Evolutionary conservation across 164 flowering plant genomes (phyloP).

Genomic region (Houttuynia cordata): DNA sequence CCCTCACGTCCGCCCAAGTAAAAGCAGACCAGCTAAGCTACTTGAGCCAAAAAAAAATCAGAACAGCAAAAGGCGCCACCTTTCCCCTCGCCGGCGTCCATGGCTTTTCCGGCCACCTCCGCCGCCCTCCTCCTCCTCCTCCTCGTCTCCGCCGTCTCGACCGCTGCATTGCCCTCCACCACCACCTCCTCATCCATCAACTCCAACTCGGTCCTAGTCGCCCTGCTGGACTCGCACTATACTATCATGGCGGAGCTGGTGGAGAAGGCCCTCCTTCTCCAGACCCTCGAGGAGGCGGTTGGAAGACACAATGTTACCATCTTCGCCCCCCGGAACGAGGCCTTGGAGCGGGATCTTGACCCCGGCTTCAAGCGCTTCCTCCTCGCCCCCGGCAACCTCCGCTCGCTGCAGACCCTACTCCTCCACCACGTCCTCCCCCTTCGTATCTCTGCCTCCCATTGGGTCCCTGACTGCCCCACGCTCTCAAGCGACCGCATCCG

Average conservation of each 20-base stretch:
- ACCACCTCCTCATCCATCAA: conserved; percentile 20
- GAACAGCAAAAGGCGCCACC: background rate
- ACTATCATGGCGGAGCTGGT: conserved; percentile 68
- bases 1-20: conserved; percentile 14
- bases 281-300: conserved; percentile 49
- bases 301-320: conserved; percentile 54
- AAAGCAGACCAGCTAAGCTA: background rate
- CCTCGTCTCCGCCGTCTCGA: conserved; percentile 1
- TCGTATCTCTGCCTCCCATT: conserved; percentile 30
- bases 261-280: conserved; percentile 59
- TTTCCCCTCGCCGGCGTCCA: conserved; percentile 16
- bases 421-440: conserved; percentile 48
- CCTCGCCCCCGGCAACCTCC: conserved; percentile 58
- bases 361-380: conserved; percentile 70
- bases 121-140: conserved; percentile 10
- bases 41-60: background rate
- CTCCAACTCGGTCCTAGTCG: conserved; percentile 69
- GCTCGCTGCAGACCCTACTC: conserved; percentile 53
- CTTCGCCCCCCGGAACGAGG: conserved; percentile 63
- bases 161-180: conserved; percentile 29
- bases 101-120: conserved; percentile 39
- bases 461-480: conserved; percentile 32
- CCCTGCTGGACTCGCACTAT: conserved; percentile 76
- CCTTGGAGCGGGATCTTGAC: conserved; percentile 60
- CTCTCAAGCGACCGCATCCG: conserved; percentile 22